Conservation (phyloP, 345 rosid species). For the Eutrema japonicum region DNA sequence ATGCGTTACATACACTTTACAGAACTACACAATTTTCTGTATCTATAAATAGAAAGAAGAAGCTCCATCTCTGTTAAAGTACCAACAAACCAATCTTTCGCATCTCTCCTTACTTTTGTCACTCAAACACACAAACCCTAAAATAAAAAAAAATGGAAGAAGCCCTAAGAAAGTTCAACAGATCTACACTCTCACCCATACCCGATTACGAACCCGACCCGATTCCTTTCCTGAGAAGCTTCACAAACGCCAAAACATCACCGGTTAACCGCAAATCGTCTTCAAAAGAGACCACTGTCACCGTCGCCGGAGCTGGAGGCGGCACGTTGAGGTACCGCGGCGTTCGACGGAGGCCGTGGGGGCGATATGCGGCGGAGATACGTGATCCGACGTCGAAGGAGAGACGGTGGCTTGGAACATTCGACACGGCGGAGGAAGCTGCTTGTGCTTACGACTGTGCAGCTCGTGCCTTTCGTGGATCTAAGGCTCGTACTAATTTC, state of each 20-base stretch:
- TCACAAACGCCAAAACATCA: conserved; percentile 22
- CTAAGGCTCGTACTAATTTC: conserved; percentile 91
- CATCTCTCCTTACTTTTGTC: neutral
- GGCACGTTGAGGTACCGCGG: conserved; percentile 83
- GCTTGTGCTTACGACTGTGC: conserved; percentile 95
- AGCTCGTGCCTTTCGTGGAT: conserved; percentile 88
- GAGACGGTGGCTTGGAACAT: conserved; percentile 97
- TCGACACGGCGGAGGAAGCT: conserved; percentile 97
- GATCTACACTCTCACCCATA: conserved; percentile 20
- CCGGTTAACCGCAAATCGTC: conserved; percentile 16
- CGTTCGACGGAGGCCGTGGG: conserved; percentile 95
- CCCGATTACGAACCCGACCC: conserved; percentile 19
- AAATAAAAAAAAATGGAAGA: conserved; percentile 58
- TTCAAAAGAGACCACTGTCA: conserved; percentile 50
- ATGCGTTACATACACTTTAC: neutral
- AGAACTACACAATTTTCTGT: neutral
- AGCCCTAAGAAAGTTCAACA: conserved; percentile 57
- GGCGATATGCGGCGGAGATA: conserved; percentile 98
- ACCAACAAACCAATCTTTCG: conserved; percentile 2
- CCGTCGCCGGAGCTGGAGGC: conserved; percentile 39
- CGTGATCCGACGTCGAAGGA: conserved; percentile 90
- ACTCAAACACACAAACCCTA: conserved; percentile 16
- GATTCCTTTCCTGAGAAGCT: conserved; percentile 36
- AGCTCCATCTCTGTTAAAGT: neutral
- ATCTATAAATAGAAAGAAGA: conserved; percentile 29